These are phyloP conservation scores for Kalanchoe fedtschenkoi DNA, from an alignment of 164 flowering plant species.

Conservation along the genomic window DNA sequence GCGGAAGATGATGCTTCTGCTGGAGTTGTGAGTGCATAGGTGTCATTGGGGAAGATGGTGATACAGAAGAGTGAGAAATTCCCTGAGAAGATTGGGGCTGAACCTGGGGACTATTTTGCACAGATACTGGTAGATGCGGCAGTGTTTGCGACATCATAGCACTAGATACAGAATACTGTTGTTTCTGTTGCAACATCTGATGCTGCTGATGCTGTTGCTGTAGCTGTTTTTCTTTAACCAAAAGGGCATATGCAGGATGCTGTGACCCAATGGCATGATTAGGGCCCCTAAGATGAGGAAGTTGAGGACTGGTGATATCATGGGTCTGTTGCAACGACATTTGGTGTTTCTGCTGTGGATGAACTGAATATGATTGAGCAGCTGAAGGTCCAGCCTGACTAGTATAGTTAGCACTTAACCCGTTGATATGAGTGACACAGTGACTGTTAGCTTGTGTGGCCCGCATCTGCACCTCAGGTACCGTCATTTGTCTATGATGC, in stretches of 20 bases:
- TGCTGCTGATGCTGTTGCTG: slow-evolving; percentile 47
- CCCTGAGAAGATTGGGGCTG: slow-evolving; percentile 48
- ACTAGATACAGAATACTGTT: slow-evolving; percentile 42
- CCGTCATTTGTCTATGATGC: slow-evolving; percentile 63
- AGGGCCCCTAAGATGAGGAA: slow-evolving; percentile 54
- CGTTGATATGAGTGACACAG: slow-evolving; percentile 48
- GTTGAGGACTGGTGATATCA: slow-evolving; percentile 40
- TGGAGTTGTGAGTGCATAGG: slow-evolving; percentile 46
- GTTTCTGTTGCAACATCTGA: slow-evolving; percentile 31
- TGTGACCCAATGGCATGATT: slow-evolving; percentile 37
- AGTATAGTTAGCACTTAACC: slow-evolving; percentile 43
- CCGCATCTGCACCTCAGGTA: slow-evolving; percentile 70
- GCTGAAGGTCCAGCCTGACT: slow-evolving; percentile 54
- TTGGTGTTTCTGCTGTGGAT: slow-evolving; percentile 61
- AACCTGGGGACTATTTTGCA: slow-evolving; percentile 45
- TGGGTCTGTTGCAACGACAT: slow-evolving; percentile 52
- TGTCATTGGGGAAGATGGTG: slow-evolving; percentile 53
- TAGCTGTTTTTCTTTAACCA: slow-evolving; percentile 65
- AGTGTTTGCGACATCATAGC: slow-evolving; percentile 41
- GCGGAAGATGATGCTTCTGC: slow-evolving; percentile 47
- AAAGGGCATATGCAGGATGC: slow-evolving; percentile 56
- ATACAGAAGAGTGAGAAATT: slow-evolving; percentile 30
- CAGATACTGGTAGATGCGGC: slow-evolving; percentile 45
- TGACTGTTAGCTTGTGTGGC: slow-evolving; percentile 54
- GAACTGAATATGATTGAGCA: slow-evolving; percentile 50